Percentiles rank a stretch among this genome's conserved stretches.
These are phyloP conservation scores for Aspergillus piperis DNA, from an alignment of 2,329 filamentous ascomycete genomes.

Conservation along the genomic window DNA sequence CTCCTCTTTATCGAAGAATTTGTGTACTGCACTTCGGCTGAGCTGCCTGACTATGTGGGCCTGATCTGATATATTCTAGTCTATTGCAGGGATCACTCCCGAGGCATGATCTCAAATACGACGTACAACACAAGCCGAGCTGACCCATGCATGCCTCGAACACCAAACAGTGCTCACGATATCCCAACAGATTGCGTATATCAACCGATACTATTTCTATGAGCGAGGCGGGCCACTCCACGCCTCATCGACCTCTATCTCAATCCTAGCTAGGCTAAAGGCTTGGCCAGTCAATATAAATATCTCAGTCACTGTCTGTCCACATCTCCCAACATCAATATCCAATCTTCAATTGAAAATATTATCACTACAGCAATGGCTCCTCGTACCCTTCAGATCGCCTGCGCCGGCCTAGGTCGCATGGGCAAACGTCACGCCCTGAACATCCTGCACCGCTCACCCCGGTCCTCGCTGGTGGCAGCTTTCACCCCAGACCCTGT, in stretches of 20 bases:
- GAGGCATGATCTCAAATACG: too few relatives aligned
- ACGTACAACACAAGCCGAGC: too few relatives aligned
- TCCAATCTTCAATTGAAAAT: background rate
- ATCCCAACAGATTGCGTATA: background rate
- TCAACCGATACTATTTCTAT: background rate
- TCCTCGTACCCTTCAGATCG: background rate
- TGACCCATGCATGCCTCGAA: too few relatives aligned
- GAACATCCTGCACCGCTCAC: slow-evolving; percentile 48
- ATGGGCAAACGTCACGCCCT: slow-evolving; percentile 51
- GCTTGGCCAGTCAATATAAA: background rate
- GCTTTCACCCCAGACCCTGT: slow-evolving; percentile 46
- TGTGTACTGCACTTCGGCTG: too few relatives aligned
- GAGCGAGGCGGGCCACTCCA: background rate
- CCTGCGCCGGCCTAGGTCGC: slow-evolving; percentile 44
- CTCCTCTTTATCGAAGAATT: too few relatives aligned
- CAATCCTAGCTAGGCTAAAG: background rate
- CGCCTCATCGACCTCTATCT: background rate
- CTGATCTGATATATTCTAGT: too few relatives aligned
- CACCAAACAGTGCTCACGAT: too few relatives aligned
- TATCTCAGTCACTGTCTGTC: background rate
- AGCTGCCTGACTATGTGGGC: too few relatives aligned
- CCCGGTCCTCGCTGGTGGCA: slow-evolving; percentile 51
- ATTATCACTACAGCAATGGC: background rate
- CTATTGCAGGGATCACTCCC: too few relatives aligned
- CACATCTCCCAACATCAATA: background rate